A percentile compares a stretch with the other conserved stretches of the same genome.
phyloP scores from a whole-genome alignment of 768 basidiomycete species.

The Calocera viscosa region DNA sequence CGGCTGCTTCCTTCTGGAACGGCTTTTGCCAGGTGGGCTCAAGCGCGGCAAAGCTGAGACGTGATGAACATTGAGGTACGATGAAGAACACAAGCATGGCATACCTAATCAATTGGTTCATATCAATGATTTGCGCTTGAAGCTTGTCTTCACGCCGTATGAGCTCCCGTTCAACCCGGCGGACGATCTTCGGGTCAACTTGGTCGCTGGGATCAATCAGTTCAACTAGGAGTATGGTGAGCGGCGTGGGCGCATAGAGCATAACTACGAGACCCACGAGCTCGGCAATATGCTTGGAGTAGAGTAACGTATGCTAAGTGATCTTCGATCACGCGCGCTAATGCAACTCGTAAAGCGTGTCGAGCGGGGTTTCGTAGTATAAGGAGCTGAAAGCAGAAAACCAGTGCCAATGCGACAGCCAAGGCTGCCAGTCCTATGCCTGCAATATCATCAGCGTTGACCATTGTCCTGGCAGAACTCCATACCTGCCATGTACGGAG shows the following conservation, averaged over 20 bases:
- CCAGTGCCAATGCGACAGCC: slow-evolving; percentile 23
- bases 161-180: slow-evolving; percentile 19
- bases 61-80: not conserved
- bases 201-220: slow-evolving; percentile 16
- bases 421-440: slow-evolving; percentile 20
- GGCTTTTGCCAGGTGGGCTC: slow-evolving; percentile 19
- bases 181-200: slow-evolving; percentile 14
- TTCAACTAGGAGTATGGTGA: slow-evolving; percentile 8
- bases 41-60: slow-evolving; percentile 21
- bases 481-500: slow-evolving; percentile 19
- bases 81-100: not conserved
- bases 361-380: slow-evolving; percentile 23
- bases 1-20: slow-evolving; percentile 17
- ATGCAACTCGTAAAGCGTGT: slow-evolving; percentile 18
- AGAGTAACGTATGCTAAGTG: slow-evolving; percentile 18
- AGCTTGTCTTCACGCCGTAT: slow-evolving; percentile 20
- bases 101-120: slow-evolving; percentile 20
- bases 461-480: not conserved
- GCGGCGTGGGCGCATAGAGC: not conserved
- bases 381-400: slow-evolving; percentile 22
- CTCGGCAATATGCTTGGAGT: slow-evolving; percentile 18
- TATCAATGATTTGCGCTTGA: slow-evolving; percentile 20
- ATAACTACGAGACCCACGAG: not conserved
- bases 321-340: slow-evolving; percentile 17
- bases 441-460: not conserved